Evolutionary conservation across 2,329 filamentous ascomycete species (phyloP).

Genomic region (Diaporthe sp.): DNA sequence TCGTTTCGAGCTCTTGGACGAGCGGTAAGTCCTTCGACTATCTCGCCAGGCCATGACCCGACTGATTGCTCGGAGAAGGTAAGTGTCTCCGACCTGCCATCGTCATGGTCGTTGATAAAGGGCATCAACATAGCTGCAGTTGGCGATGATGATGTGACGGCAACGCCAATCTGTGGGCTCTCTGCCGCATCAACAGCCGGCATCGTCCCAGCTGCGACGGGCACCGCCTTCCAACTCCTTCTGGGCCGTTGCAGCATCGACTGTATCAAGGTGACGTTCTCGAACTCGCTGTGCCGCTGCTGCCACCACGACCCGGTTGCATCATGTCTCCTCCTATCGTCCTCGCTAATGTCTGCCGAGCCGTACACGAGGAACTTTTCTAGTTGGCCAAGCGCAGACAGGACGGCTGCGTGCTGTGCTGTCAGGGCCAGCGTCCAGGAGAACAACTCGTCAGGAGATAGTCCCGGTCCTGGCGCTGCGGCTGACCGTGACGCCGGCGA

Average conservation of each 20-base stretch:
- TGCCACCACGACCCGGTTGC: constrained; percentile 36
- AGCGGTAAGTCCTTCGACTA: constrained; percentile 24
- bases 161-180: neutral
- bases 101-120: constrained; percentile 31
- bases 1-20: constrained; percentile 28
- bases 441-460: constrained; percentile 36
- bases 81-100: constrained; percentile 32
- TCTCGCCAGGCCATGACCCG: constrained; percentile 22
- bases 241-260: constrained; percentile 32
- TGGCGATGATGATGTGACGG: constrained; percentile 23
- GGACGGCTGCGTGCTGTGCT: constrained; percentile 34
- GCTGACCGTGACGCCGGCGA: neutral
- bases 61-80: constrained; percentile 31
- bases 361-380: constrained; percentile 32
- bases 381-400: constrained; percentile 33
- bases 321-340: constrained; percentile 31
- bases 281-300: constrained; percentile 36
- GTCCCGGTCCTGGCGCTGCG: neutral
- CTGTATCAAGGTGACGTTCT: constrained; percentile 38
- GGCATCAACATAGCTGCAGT: constrained; percentile 8
- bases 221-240: neutral
- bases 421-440: constrained; percentile 38
- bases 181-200: neutral
- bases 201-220: neutral
- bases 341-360: constrained; percentile 34